Base-by-base conservation (phyloP, 2,329 filamentous ascomycete genomes). In the Aspergillus sp. region DNA sequence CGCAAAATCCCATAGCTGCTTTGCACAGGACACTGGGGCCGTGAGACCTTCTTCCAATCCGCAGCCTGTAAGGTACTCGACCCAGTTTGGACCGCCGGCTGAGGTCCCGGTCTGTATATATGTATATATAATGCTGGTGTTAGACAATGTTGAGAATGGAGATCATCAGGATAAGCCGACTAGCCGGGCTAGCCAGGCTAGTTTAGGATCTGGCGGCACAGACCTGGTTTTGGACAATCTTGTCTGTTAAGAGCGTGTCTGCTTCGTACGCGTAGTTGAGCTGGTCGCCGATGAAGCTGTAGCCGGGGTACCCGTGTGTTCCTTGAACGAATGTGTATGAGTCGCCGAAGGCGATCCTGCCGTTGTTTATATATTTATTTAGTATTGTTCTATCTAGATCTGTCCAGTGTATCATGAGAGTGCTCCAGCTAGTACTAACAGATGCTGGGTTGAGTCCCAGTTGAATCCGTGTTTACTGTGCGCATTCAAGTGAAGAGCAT, bases 1-100 rank as follows among this genome's bases (percentile, higher is more conserved):
- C 0, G 82, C 82, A 63, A 84, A 84, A 56, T 84, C 78, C 82
- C 82, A 85, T 0, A 85, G 72, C 52, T 84, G 79, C 11, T 70
- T 73, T 9, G 73, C 60, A 63, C 82, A 84, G 19, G 70, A 69
- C 24, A 67, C 66, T 2, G 80, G 81, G 2, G 73, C 70, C 9
- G 73, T 78, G 3, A 78, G 64, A 7, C 80, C 79, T 14, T 73
- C 66, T 39, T 78, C 64, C 8, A 79, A 50, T n/a, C 78, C 81
- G 64, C 83, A 84, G 1, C 70, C 68, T 6, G 82, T 84, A 21
- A 85, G 70, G 55, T 76, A 80, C 63, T 84, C 80, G 5, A 83
- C 75, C 81, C 82, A 85, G 55, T 84, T 82, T 0, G 82, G 79
- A 0, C 82, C 82, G 1, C 80, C 82, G 54, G 80, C 78, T 17